A percentile compares a stretch with the other conserved stretches of the same genome.
Evolutionary conservation across 441 rosid species (phyloP).

Genomic region (Erodium texanum): DNA sequence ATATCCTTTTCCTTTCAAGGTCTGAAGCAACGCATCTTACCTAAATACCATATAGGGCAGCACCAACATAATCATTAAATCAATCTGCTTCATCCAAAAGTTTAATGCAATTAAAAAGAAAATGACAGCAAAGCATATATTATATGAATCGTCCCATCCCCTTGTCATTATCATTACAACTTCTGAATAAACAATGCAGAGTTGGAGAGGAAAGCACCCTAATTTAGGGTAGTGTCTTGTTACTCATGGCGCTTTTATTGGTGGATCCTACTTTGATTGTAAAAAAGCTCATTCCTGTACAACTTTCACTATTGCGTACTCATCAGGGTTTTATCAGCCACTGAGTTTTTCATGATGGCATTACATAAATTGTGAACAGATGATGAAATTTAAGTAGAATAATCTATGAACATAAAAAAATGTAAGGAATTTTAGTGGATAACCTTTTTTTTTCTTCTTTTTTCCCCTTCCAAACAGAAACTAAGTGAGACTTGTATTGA

Average conservation of each 20-base stretch:
- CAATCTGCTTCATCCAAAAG: background rate
- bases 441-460: no score
- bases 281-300: background rate
- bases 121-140: background rate
- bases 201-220: no score
- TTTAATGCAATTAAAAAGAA: background rate
- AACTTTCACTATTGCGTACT: background rate
- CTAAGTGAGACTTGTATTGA: background rate
- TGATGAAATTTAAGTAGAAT: background rate
- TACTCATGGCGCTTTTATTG: no score
- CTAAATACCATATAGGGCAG: slow-evolving; percentile 25
- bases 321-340: background rate
- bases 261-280: background rate
- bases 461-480: background rate
- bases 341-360: background rate
- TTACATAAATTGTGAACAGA: background rate
- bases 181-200: no score
- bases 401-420: no score
- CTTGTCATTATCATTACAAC: no score
- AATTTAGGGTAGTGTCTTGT: no score
- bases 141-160: no score
- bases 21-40: slow-evolving; percentile 91
- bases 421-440: no score
- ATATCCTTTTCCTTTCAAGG: slow-evolving; percentile 95
- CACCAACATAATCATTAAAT: background rate